Conservation (phyloP, 345 rosid species). For the Eucalyptus virginea region DNA sequence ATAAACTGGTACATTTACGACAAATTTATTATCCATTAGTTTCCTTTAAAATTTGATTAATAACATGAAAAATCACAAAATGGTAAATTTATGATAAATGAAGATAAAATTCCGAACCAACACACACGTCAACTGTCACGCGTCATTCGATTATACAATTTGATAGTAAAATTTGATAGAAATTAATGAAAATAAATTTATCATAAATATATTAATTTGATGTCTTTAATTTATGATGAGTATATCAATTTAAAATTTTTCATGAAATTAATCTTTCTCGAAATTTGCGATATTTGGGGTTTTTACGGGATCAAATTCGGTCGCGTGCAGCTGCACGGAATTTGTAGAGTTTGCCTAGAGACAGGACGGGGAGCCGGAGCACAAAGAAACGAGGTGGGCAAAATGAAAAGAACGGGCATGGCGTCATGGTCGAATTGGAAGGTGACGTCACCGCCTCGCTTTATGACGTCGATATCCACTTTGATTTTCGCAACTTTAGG, state of each 20-base stretch:
- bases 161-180: fast-evolving
- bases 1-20: fast-evolving
- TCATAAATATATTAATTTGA: too few species aligned
- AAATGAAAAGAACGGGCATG: neutral
- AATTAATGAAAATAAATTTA: fast-evolving
- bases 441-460: neutral
- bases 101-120: fast-evolving
- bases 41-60: too few species aligned
- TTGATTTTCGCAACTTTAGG: neutral
- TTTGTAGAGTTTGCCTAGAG: too few species aligned
- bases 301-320: neutral
- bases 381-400: neutral
- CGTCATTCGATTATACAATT: too few species aligned
- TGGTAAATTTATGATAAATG: fast-evolving
- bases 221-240: too few species aligned
- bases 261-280: fast-evolving
- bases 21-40: too few species aligned
- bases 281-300: neutral
- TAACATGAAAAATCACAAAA: too few species aligned
- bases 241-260: fast-evolving
- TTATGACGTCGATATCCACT: neutral
- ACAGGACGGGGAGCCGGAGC: neutral
- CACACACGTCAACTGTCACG: fast-evolving
- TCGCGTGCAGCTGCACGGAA: neutral
- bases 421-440: neutral